Percentiles rank a stretch among this genome's conserved stretches.
Evolutionary conservation across 495 filamentous ascomycete genomes (phyloP).

Genomic region (Penicillium bovifimosum): DNA sequence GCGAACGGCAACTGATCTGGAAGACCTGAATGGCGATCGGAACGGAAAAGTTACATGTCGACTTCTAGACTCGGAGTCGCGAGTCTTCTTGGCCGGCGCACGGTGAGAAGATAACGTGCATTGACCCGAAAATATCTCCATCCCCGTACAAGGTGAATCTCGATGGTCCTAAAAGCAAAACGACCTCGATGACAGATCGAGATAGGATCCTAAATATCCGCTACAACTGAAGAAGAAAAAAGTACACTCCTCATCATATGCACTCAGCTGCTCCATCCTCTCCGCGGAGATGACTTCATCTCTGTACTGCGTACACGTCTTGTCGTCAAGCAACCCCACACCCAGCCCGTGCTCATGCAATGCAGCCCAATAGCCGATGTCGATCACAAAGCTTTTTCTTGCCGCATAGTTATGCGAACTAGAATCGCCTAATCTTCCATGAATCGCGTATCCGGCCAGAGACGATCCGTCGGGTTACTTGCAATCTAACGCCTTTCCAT

Average conservation of each 20-base stretch:
- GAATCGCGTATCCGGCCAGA: not conserved
- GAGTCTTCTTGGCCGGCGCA: no score
- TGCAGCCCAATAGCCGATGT: conserved; percentile 35
- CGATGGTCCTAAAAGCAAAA: not conserved
- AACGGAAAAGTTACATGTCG: no score
- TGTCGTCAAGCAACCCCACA: conserved; percentile 22
- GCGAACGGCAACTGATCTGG: no score
- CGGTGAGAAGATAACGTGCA: no score
- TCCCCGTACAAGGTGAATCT: not conserved
- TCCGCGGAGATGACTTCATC: conserved; percentile 20
- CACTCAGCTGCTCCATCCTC: conserved; percentile 30
- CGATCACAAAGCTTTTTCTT: conserved; percentile 37
- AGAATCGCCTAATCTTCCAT: conserved; percentile 35
- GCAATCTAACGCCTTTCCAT: conserved; percentile 11
- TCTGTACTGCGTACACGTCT: conserved; percentile 29
- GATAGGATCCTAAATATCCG: not conserved
- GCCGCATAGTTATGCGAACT: conserved; percentile 39
- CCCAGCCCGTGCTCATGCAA: conserved; percentile 27
- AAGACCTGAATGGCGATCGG: no score
- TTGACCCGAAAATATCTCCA: no score
- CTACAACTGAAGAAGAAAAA: conserved; percentile 11
- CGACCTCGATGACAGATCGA: not conserved
- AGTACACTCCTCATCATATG: conserved; percentile 29
- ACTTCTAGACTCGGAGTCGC: no score
- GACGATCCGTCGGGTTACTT: conserved; percentile 11